phyloP scores from a whole-genome alignment of 345 rosid species.

The Streptanthus diversifolius region DNA sequence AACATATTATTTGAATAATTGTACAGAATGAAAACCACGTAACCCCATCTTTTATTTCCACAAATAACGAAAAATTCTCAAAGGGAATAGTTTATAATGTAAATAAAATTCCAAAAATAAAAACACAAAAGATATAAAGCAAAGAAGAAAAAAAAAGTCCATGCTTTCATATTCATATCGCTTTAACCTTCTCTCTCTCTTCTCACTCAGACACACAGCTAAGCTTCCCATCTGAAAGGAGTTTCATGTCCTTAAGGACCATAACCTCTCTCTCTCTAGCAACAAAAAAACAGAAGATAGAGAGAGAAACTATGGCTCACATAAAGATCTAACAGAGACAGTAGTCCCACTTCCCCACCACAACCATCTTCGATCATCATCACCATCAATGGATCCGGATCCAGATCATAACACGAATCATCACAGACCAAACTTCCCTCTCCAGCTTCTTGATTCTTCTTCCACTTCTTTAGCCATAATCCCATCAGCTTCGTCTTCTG shows the following conservation, averaged over 20 bases:
- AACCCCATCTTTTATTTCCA: slow-evolving; percentile 24
- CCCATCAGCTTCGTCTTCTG: slow-evolving; percentile 32
- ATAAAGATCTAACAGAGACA: slow-evolving; percentile 34
- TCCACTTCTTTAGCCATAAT: slow-evolving; percentile 35
- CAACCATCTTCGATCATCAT: slow-evolving; percentile 37
- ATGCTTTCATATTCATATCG: slow-evolving; percentile 54
- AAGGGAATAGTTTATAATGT: slow-evolving; percentile 32
- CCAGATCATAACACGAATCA: slow-evolving; percentile 39
- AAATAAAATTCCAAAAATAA: slow-evolving; percentile 32
- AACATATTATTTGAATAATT: slow-evolving; percentile 11
- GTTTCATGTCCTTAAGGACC: slow-evolving; percentile 41
- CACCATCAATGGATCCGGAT: slow-evolving; percentile 68
- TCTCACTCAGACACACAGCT: slow-evolving; percentile 34
- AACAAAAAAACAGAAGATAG: slow-evolving; percentile 11
- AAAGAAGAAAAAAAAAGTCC: slow-evolving; percentile 26
- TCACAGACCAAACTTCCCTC: slow-evolving; percentile 72
- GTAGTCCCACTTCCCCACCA: slow-evolving; percentile 60
- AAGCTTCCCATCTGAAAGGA: slow-evolving; percentile 53
- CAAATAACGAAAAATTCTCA: slow-evolving; percentile 26
- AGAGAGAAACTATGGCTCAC: slow-evolving; percentile 33
- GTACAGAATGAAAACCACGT: slow-evolving; percentile 23
- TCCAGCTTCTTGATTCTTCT: slow-evolving; percentile 64
- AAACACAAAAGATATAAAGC: slow-evolving; percentile 30
- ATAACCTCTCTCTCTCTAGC: slow-evolving; percentile 29
- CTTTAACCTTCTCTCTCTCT: slow-evolving; percentile 46